A percentile compares a stretch with the other conserved stretches of the same genome.
These are phyloP conservation scores for Lagenidium sp. DNA, from an alignment of 352 stramenopile species.

Conservation along the genomic window DNA sequence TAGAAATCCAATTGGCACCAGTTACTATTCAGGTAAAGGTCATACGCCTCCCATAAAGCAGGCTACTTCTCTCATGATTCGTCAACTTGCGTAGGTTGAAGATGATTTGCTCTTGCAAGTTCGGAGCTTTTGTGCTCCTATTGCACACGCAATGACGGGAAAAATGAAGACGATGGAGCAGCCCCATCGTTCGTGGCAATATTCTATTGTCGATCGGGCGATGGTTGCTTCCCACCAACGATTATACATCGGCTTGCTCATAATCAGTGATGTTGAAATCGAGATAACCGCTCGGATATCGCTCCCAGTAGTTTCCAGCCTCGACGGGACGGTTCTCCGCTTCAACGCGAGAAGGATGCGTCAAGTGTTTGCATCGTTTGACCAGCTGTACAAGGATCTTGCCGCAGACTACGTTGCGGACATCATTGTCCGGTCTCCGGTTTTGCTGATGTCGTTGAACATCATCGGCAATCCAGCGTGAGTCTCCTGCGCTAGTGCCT, in stretches of 20 bases:
- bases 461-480: slow-evolving; percentile 83
- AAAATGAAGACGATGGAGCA: background rate
- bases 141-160: too few species aligned
- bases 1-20: slow-evolving; percentile 47
- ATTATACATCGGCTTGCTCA: slow-evolving; percentile 52
- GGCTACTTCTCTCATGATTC: background rate
- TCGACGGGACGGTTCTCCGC: slow-evolving; percentile 65
- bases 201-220: background rate
- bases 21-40: slow-evolving; percentile 54
- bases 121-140: too few species aligned
- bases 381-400: slow-evolving; percentile 77
- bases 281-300: slow-evolving; percentile 72
- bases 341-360: slow-evolving; percentile 44
- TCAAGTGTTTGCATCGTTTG: slow-evolving; percentile 63
- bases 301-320: slow-evolving; percentile 71
- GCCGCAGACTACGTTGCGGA: slow-evolving; percentile 78
- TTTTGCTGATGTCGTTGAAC: slow-evolving; percentile 81
- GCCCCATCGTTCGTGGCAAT: background rate
- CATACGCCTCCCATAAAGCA: background rate
- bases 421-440: slow-evolving; percentile 62
- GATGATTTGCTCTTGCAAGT: slow-evolving; percentile 15
- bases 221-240: slow-evolving; percentile 34
- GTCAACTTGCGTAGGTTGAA: slow-evolving; percentile 13
- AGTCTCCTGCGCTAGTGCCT: slow-evolving; percentile 2
- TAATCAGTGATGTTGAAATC: slow-evolving; percentile 45